phyloP scores from a whole-genome alignment of 441 rosid genomes.

The Erodium chrysanthum region DNA sequence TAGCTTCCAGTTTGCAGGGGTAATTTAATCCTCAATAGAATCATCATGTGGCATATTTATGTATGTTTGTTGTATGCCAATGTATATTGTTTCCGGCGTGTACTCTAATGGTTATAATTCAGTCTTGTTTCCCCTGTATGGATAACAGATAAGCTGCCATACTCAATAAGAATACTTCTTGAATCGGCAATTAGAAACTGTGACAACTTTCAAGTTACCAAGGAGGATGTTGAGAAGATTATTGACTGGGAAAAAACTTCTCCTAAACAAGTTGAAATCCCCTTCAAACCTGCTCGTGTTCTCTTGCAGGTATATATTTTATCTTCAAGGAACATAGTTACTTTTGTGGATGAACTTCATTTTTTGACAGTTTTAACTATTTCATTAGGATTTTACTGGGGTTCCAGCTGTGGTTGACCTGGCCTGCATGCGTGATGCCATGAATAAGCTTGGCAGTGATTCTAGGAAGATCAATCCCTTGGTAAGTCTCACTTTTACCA shows the following conservation, averaged over 20 bases:
- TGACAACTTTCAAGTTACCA: constrained; percentile 93
- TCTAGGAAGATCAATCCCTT: constrained; percentile 88
- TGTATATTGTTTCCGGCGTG: not conserved
- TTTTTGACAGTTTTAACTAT: constrained; percentile 10
- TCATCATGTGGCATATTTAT: not conserved
- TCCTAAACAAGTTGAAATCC: constrained; percentile 94
- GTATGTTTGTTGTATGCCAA: not conserved
- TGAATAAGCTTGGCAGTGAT: constrained; percentile 85
- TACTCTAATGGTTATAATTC: not conserved
- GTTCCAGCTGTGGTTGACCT: constrained; percentile 99
- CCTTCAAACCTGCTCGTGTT: constrained; percentile 99
- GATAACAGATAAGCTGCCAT: constrained; percentile 69
- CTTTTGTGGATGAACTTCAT: constrained; percentile 4
- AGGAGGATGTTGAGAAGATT: constrained; percentile 59
- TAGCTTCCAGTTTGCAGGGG: not conserved
- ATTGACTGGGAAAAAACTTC: constrained; percentile 43
- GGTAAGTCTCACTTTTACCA: constrained; percentile 29
- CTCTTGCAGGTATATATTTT: constrained; percentile 60
- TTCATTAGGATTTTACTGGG: constrained; percentile 85
- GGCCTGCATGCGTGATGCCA: constrained; percentile 99
- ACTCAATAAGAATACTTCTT: constrained; percentile 87
- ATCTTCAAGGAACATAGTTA: not conserved
- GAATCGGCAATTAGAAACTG: constrained; percentile 97
- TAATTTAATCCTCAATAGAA: not conserved
- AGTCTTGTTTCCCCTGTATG: constrained; percentile 7